A percentile compares a stretch with the other conserved stretches of the same genome.
Conservation (phyloP, 2,329 filamentous ascomycete genomes). For the Ascochyta lentis region DNA sequence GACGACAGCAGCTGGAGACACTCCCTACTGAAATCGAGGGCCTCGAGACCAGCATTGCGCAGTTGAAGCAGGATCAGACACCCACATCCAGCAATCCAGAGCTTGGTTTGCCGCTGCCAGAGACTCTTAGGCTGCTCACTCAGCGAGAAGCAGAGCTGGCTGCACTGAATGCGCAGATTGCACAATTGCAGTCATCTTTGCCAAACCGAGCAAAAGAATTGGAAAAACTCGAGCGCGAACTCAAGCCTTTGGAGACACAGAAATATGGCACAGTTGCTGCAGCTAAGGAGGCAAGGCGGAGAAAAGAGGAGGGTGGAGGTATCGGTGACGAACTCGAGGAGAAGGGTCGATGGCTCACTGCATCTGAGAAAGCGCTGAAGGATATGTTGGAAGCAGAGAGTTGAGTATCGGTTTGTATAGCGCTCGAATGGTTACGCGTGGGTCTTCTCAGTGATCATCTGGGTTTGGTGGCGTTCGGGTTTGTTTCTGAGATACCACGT, state of each 20-base stretch:
- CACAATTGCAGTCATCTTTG: slow-evolving; percentile 63
- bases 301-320: slow-evolving; percentile 69
- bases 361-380: slow-evolving; percentile 68
- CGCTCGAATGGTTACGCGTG: background rate
- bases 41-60: slow-evolving; percentile 58
- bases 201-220: slow-evolving; percentile 72
- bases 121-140: slow-evolving; percentile 50
- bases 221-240: slow-evolving; percentile 70
- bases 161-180: slow-evolving; percentile 53
- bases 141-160: slow-evolving; percentile 51
- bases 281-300: slow-evolving; percentile 72
- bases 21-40: slow-evolving; percentile 61
- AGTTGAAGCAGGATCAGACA: slow-evolving; percentile 50
- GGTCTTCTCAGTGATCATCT: background rate
- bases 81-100: slow-evolving; percentile 48
- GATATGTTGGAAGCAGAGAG: slow-evolving; percentile 66
- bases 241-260: slow-evolving; percentile 72
- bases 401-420: slow-evolving; percentile 14
- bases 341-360: slow-evolving; percentile 75
- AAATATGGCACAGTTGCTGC: slow-evolving; percentile 69
- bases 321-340: slow-evolving; percentile 77
- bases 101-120: slow-evolving; percentile 53
- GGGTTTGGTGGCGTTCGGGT: slow-evolving; percentile 5
- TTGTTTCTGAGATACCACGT: slow-evolving; percentile 11
- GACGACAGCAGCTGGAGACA: slow-evolving; percentile 58